Evolutionary conservation across 805 yeast genomes (phyloP), one percentile per base, ranked within the genome.

Genomic region (Kluyveromyces dobzhanskii): DNA sequence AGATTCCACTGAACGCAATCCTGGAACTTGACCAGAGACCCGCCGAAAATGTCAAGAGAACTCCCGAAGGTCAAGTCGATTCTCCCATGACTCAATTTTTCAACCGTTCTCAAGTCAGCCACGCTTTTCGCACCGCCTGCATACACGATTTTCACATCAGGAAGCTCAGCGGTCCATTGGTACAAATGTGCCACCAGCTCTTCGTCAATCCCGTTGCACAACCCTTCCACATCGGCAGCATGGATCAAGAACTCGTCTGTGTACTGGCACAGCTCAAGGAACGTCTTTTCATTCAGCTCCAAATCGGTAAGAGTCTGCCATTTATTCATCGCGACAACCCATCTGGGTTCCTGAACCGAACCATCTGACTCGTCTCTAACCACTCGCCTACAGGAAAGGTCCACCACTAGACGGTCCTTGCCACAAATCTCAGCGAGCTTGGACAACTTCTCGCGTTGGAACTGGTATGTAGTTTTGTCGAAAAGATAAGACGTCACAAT

Each of bases 161-260:
- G 39, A 11, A 54, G 36, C 30, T 47, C 32, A 14, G 43, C 40
- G 18, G 77, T 71, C 97, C 97, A 92, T 47, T 80, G 76, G 17
- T 86, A 86, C 30, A 92, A 65, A 40, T 71, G 71, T 19, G 43
- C 41, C 4, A 92, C 97, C 31, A 92, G 66, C 13, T 77, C 73
- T 54, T 79, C 78, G 54, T 92, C 99, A 25, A 92, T 84, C 1
- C 99, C 99, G 30, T 76, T 73, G 58, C 98, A 92, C 13, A 92
- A 68, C 0, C 99, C 99, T 62, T 92, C 99, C 3, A 92, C 97
- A 61, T 92, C 98, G 0, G 98, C 99, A 3, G 98, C 98, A 64
- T 92, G 99, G 13, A 92, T 80, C 39, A 92, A 65, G 54, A 90
- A 85, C 62, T 92, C 98, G 46, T 76, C 73, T 51, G 97, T 85